phyloP scores from a whole-genome alignment of 2,329 filamentous ascomycete species.

The Cladorrhinum sp. region DNA sequence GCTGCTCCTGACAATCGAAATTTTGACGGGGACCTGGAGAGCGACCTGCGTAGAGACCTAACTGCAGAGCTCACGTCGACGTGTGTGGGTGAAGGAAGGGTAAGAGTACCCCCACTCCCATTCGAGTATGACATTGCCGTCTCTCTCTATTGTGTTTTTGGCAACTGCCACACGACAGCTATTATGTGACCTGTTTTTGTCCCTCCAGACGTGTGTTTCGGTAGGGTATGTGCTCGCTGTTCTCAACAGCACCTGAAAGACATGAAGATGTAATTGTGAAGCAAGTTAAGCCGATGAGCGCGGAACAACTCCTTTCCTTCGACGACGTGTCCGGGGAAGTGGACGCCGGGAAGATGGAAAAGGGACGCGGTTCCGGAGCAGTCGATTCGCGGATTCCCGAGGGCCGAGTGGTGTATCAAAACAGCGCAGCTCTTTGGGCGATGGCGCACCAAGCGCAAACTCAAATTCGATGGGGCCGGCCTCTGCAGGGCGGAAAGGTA shows the following conservation, averaged over 20 bases:
- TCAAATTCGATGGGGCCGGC: conserved; percentile 9
- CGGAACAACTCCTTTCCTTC: not conserved
- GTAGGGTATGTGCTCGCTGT: not conserved
- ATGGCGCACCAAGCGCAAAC: conserved; percentile 17
- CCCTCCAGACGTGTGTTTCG: not conserved
- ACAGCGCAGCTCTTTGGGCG: conserved; percentile 17
- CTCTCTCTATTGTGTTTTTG: not conserved
- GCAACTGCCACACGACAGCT: not conserved
- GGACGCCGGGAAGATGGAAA: conserved; percentile 7
- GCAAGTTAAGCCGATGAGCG: not conserved
- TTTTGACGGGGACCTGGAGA: conserved; percentile 93
- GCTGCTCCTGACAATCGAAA: conserved; percentile 57
- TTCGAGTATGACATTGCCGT: conserved; percentile 56
- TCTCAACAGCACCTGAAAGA: not conserved
- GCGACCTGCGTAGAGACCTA: conserved; percentile 77
- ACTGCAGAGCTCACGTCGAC: conserved; percentile 76
- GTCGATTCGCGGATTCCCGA: conserved; percentile 9
- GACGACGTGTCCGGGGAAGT: not conserved
- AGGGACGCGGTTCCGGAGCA: conserved; percentile 14
- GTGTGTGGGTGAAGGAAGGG: conserved; percentile 82
- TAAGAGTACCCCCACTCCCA: conserved; percentile 70
- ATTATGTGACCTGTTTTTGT: not conserved
- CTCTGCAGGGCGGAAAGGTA: not conserved
- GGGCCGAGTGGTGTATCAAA: conserved; percentile 13
- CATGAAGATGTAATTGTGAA: not conserved